Base-by-base conservation (phyloP, 2,329 filamentous ascomycete genomes). In the Colletotrichum echinochloae region DNA sequence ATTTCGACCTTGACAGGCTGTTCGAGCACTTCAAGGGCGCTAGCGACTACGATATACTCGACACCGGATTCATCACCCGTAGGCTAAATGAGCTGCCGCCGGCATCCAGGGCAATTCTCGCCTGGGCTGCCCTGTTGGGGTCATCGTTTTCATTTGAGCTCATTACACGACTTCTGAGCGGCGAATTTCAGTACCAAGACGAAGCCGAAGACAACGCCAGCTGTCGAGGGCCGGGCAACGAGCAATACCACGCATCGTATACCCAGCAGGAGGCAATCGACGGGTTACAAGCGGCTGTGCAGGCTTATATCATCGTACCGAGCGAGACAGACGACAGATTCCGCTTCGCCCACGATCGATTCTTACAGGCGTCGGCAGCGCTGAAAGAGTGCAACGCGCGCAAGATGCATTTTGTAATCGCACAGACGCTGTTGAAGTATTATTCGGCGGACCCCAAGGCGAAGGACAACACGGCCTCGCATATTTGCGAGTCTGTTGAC, bases 361-460 rank as follows among this genome's bases (percentile, higher is more conserved):
- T 97, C 76, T 87, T 94, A 60, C 90, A 92, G 77, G 94, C 93
- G 20, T 90, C 94, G 7, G 85, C 88, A 18, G 87, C 88, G 6
- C 83, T 97, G 61, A 89, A 88, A 72, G 90, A 95, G 77, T 90
- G 89, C 76, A 90, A 92, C 65, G 83, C 88, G 28, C 84, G 88
- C 26, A 92, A 92, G 75, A 98, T 98, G 95, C 94, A 98, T 80
- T 98, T 95, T 75, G 90, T 94, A 55, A 94, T 98, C 75, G 92
- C 93, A 0, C 91, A 94, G 77, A 92, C 91, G 0, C 88, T 98
- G 74, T 89, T 95, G 79, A 92, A 92, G 74, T 91, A 94, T 75
- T 89, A 88, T 71, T 70, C 66, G 11, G 77, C 83, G 9, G 90
- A 94, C 70, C 84, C 88, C 1, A 86, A 86, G 60, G 86, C 87